Percentiles rank a stretch among this genome's conserved stretches.
Evolutionary conservation across 257 asterid genomes (phyloP).

Genomic region (Solanum habrochaites): DNA sequence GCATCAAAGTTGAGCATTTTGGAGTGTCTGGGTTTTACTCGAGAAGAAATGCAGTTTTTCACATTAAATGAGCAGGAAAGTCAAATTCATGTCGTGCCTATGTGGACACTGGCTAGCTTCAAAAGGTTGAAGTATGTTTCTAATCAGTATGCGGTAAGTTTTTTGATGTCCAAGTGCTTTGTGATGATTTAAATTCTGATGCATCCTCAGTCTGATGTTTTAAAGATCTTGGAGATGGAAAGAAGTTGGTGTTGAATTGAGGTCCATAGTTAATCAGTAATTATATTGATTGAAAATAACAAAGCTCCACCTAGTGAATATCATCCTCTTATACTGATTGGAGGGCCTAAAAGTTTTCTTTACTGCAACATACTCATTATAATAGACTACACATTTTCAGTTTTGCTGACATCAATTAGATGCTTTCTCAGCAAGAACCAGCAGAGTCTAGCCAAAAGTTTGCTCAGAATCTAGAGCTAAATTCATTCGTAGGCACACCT

Average conservation of each 20-base stretch:
- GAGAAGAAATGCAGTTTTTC: conserved; percentile 80
- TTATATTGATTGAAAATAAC: not conserved
- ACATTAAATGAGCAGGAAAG: conserved; percentile 77
- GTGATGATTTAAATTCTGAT: not conserved
- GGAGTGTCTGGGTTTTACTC: conserved; percentile 60
- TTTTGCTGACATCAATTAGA: not conserved
- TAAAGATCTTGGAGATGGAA: not conserved
- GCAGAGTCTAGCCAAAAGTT: not conserved
- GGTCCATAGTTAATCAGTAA: not conserved
- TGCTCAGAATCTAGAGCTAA: not conserved
- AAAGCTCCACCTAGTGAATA: not conserved
- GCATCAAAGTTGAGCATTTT: conserved; percentile 69
- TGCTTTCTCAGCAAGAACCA: not conserved
- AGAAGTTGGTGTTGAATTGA: not conserved
- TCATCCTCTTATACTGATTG: not conserved
- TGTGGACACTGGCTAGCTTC: conserved; percentile 86
- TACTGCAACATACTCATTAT: not conserved
- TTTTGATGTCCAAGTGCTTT: not conserved
- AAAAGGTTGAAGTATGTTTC: conserved; percentile 68
- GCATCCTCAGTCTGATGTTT: not conserved
- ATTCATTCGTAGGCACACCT: not conserved
- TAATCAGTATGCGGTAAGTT: conserved; percentile 59
- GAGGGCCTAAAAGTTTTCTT: not conserved
- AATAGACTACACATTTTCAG: not conserved
- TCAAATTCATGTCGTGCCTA: conserved; percentile 91